Percentiles rank a stretch among this genome's conserved stretches.
Conservation (phyloP, 2,329 filamentous ascomycete genomes). For the Neocucurbitaria cava region DNA sequence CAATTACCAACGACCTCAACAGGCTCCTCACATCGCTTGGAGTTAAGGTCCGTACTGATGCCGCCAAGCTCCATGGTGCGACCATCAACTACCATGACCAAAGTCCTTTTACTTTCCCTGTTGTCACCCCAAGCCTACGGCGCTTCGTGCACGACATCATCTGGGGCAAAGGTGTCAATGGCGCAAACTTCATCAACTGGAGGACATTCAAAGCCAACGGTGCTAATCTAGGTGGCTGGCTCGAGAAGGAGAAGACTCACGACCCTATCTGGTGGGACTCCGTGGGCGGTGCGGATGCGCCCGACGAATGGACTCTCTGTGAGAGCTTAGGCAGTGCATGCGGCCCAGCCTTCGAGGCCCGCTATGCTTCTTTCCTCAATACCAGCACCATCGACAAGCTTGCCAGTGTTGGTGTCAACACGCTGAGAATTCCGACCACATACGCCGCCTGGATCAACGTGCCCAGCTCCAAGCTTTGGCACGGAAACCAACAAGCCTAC, state of each 20-base stretch:
- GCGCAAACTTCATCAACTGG: no score
- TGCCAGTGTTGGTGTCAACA: slow-evolving; percentile 39
- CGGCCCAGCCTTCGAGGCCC: slow-evolving; percentile 34
- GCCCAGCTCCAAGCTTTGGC: slow-evolving; percentile 42
- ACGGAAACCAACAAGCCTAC: slow-evolving; percentile 39
- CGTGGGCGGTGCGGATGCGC: slow-evolving; percentile 19
- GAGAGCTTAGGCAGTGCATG: slow-evolving; percentile 36
- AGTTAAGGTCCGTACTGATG: no score
- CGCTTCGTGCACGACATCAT: no score
- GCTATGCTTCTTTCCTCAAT: slow-evolving; percentile 42
- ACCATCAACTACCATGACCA: no score
- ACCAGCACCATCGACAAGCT: slow-evolving; percentile 42
- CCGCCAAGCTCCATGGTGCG: no score
- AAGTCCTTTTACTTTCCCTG: no score
- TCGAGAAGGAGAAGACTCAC: slow-evolving; percentile 38
- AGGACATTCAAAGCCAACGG: slow-evolving; percentile 23
- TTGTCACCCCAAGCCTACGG: no score
- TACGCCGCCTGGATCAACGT: slow-evolving; percentile 49
- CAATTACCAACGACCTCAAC: no score
- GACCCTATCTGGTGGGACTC: slow-evolving; percentile 38
- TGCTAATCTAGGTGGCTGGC: slow-evolving; percentile 44
- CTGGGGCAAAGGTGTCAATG: background rate
- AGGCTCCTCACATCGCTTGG: no score
- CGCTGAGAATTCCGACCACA: slow-evolving; percentile 46
- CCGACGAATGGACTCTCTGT: slow-evolving; percentile 49